phyloP scores from a whole-genome alignment of 352 stramenopile genomes.

The Phytophthora foliorum region DNA sequence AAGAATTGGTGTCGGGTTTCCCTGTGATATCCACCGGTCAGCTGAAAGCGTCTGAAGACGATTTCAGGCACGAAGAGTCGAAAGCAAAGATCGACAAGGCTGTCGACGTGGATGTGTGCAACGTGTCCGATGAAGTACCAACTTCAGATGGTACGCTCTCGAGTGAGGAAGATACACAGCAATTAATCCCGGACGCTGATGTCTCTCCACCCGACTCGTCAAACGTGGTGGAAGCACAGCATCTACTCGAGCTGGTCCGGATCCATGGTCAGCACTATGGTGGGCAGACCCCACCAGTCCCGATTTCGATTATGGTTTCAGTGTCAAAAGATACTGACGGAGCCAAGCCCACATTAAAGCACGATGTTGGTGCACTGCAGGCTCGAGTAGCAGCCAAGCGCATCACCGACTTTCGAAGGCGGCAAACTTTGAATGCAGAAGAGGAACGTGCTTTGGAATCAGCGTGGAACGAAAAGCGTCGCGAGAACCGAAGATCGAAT shows the following conservation, averaged over 20 bases:
- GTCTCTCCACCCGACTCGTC: background rate
- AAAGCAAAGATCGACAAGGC: constrained; percentile 7
- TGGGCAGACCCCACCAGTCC: constrained; percentile 5
- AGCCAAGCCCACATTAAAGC: background rate
- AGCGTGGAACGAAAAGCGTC: constrained; percentile 26
- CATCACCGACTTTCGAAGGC: constrained; percentile 20
- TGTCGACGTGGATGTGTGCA: background rate
- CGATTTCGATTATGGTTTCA: constrained; percentile 4
- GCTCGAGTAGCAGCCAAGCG: constrained; percentile 33
- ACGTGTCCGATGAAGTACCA: constrained; percentile 3
- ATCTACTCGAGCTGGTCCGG: constrained; percentile 9
- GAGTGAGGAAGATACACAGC: constrained; percentile 2
- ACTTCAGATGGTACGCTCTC: constrained; percentile 14
- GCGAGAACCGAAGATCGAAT: constrained; percentile 49
- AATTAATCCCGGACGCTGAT: background rate
- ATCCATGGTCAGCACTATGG: constrained; percentile 28
- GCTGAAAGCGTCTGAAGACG: background rate
- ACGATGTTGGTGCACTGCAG: constrained; percentile 24
- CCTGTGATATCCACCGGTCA: background rate
- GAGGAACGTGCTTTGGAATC: constrained; percentile 18
- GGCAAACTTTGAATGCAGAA: constrained; percentile 12
- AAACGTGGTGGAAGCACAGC: background rate
- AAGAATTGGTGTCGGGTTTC: background rate
- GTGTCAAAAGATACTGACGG: background rate
- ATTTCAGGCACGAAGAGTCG: background rate